These are phyloP conservation scores for Arctium lappa DNA, from an alignment of 129 eudicot genomes.

Conservation along the genomic window DNA sequence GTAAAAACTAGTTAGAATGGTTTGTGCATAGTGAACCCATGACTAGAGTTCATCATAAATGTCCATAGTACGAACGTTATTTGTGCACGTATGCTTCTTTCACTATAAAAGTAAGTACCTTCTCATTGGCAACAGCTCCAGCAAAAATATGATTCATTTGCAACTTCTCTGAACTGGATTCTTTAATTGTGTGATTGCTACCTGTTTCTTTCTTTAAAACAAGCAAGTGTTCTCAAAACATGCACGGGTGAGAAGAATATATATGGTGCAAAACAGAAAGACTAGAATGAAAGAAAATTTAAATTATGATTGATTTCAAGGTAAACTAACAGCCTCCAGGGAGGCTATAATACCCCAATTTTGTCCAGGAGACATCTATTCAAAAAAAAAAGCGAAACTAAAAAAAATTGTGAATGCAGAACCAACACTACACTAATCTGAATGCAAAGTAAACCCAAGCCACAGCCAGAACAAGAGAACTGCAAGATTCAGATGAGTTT, in stretches of 20 bases:
- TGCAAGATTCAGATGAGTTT: slow-evolving; percentile 15
- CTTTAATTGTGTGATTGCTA: neutral
- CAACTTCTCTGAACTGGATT: neutral
- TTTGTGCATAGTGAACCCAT: neutral
- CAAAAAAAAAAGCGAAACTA: neutral
- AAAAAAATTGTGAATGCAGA: neutral
- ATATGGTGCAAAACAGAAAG: neutral
- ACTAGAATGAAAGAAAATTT: neutral
- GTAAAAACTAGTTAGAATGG: neutral
- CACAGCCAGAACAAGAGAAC: slow-evolving; percentile 10
- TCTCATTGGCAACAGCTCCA: neutral
- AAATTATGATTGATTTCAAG: slow-evolving; percentile 22
- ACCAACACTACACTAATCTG: slow-evolving; percentile 19
- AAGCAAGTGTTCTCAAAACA: neutral
- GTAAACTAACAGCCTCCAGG: slow-evolving; percentile 25
- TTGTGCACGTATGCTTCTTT: neutral
- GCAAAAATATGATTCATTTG: neutral
- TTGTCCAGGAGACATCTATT: slow-evolving; percentile 3
- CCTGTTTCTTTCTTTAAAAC: neutral
- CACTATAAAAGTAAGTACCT: neutral
- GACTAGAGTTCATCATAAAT: neutral
- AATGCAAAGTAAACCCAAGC: slow-evolving; percentile 24
- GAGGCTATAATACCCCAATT: slow-evolving; percentile 18
- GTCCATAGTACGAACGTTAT: neutral
- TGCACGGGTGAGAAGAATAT: neutral